phyloP scores from a whole-genome alignment of 371 early-diverging fungal species.

The Dichotomocladium elegans region DNA sequence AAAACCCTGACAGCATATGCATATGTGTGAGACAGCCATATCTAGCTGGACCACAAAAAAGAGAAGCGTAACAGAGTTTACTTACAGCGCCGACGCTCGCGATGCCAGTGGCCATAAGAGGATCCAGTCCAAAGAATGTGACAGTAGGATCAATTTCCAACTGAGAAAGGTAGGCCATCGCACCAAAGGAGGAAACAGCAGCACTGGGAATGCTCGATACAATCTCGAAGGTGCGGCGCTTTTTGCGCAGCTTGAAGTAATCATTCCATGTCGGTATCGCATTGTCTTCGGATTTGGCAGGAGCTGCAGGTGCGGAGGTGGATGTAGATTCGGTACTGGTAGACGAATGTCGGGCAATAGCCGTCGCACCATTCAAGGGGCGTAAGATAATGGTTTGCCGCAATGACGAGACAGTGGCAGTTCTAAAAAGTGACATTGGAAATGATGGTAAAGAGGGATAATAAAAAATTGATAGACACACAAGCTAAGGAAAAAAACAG shows the following conservation, averaged over 20 bases:
- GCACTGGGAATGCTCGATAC: conserved; percentile 63
- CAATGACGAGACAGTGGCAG: too few species aligned
- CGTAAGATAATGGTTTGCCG: too few species aligned
- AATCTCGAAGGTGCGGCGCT: conserved; percentile 69
- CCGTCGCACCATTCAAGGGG: too few species aligned
- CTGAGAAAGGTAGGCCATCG: conserved; percentile 67
- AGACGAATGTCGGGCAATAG: not conserved
- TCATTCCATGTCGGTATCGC: conserved; percentile 62
- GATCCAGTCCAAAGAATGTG: conserved; percentile 78
- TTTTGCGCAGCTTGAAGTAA: conserved; percentile 75
- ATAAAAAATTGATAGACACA: too few species aligned
- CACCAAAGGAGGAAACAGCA: conserved; percentile 52
- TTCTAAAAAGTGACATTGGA: not conserved
- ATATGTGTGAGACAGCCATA: not conserved
- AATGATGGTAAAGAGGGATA: not conserved
- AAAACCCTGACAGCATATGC: conserved; percentile 34
- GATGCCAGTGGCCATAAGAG: conserved; percentile 61
- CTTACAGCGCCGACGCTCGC: conserved; percentile 55
- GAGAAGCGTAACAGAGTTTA: conserved; percentile 5
- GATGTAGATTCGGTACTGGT: not conserved
- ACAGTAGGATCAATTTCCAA: conserved; percentile 77
- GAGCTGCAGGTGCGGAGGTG: too few species aligned
- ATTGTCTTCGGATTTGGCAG: not conserved
- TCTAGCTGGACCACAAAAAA: not conserved
- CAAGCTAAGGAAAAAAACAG: too few species aligned